Conservation (phyloP, 495 filamentous ascomycete genomes). For the Xylaria venustula region DNA sequence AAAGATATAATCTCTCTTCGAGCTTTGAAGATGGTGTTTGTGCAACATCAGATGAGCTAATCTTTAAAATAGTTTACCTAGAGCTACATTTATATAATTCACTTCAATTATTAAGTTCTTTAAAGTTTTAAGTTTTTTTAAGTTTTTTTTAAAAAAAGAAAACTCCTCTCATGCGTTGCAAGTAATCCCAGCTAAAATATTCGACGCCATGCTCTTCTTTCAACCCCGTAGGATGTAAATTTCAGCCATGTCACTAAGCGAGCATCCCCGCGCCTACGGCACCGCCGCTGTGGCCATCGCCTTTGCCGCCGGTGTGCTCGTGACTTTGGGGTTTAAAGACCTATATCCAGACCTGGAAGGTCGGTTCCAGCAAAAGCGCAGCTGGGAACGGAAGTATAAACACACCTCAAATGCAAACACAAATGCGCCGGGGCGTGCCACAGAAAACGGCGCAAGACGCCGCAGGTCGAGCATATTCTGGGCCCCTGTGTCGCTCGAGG, state of each 20-base stretch:
- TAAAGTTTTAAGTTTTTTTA: too few relatives aligned
- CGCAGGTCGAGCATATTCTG: conserved; percentile 38
- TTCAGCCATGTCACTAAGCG: conserved; percentile 49
- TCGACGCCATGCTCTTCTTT: too few relatives aligned
- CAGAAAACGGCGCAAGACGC: conserved; percentile 1
- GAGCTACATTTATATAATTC: too few relatives aligned
- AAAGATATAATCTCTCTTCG: too few relatives aligned
- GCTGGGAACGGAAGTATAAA: conserved; percentile 15
- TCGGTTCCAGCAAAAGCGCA: conserved; percentile 49
- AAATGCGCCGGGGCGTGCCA: neutral
- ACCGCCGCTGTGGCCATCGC: conserved; percentile 61
- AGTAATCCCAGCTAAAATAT: too few relatives aligned
- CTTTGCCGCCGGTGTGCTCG: conserved; percentile 68
- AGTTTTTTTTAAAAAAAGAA: too few relatives aligned
- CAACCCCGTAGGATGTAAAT: neutral
- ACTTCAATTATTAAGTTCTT: too few relatives aligned
- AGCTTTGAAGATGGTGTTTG: too few relatives aligned
- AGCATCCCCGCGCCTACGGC: conserved; percentile 55
- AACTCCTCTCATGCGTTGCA: too few relatives aligned
- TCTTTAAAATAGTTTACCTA: too few relatives aligned
- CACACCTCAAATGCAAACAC: neutral
- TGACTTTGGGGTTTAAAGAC: conserved; percentile 74
- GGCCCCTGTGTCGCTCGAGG: conserved; percentile 50
- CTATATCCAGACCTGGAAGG: conserved; percentile 67
- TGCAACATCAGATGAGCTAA: too few relatives aligned